A percentile compares a stretch with the other conserved stretches of the same genome.
Evolutionary conservation across 1,284 basidiomycete genomes (phyloP).

Genomic region (Rhodotorula glutinis): DNA sequence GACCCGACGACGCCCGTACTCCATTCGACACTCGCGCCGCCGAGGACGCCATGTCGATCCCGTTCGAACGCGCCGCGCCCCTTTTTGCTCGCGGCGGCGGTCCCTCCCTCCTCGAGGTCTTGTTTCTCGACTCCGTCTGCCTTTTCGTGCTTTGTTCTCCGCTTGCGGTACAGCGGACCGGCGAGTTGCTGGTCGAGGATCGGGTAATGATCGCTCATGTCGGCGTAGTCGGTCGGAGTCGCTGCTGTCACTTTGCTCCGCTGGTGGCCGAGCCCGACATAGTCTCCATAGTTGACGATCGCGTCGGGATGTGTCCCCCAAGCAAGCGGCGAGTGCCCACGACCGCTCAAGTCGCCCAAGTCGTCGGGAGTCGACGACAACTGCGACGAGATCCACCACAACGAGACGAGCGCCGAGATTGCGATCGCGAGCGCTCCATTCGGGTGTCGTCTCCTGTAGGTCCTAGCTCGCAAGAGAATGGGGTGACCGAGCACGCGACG

Average conservation of each 20-base stretch:
- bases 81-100: not conserved
- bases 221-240: constrained; percentile 20
- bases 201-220: constrained; percentile 17
- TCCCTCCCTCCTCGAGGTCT: not conserved
- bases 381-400: not conserved
- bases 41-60: constrained; percentile 23
- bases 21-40: constrained; percentile 28
- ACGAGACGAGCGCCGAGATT: not conserved
- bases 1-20: constrained; percentile 26
- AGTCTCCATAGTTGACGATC: constrained; percentile 14
- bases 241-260: constrained; percentile 7
- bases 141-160: not conserved
- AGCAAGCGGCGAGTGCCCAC: not conserved
- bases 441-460: constrained; percentile 1
- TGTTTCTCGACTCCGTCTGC: not conserved
- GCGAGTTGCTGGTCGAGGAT: not conserved
- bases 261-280: constrained; percentile 23
- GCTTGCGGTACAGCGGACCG: not conserved
- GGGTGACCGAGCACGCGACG: not conserved
- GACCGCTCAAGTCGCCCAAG: not conserved
- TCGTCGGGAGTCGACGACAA: not conserved
- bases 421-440: not conserved
- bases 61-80: not conserved
- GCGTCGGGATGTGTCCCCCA: constrained; percentile 16
- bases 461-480: not conserved